Base-by-base conservation (phyloP, 2,329 filamentous ascomycete species). In the Calcarisporium arbuscula region DNA sequence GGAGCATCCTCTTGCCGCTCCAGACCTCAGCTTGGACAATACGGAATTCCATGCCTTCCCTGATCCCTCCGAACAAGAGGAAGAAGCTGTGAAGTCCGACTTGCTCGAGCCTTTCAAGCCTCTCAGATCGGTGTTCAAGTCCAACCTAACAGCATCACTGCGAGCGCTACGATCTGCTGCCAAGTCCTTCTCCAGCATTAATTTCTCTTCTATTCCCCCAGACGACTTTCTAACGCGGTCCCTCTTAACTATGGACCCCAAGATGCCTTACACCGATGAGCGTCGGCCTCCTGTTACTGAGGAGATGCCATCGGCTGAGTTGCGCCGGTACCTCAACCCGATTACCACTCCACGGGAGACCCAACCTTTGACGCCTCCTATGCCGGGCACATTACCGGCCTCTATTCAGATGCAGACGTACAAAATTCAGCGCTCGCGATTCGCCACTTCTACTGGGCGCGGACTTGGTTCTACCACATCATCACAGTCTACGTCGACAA, bases 371-470 rank as follows among this genome's bases (percentile, higher is more conserved):
- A 43, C 48, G 8, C 45, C 48, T 22, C 35, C 48, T 19, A 27
- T 40, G 32, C 36, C 60, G 36, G 57, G 63, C 40, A 60, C 62
- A 34, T 82, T 74, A 48, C 80, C 76, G 11, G 77, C 79, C 18
- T 82, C 79, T 2, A 82, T 83, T 39, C 78, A 82, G 52, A 81
- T 83, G 78, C 77, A 81, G 49, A 83, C 79, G 1, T 83, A 83
- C 63, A 77, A 76, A 50, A 67, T 77, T 21, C 69, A 70, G 47
- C 66, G 67, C 22, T 68, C 66, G 19, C 64, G 61, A 41, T 61
- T 60, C 33, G 47, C 56, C 25, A 47, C 59, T 16, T 40, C 53
- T n/a, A 46, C 49, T n/a, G 41, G 42, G 12, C 57, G 57, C 31
- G 46, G 50, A 33, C 44, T 53, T 25, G 54, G 57, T 42, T 47